These are phyloP conservation scores for Lactifluus piperatus DNA, from an alignment of 768 basidiomycete species.

Conservation along the genomic window DNA sequence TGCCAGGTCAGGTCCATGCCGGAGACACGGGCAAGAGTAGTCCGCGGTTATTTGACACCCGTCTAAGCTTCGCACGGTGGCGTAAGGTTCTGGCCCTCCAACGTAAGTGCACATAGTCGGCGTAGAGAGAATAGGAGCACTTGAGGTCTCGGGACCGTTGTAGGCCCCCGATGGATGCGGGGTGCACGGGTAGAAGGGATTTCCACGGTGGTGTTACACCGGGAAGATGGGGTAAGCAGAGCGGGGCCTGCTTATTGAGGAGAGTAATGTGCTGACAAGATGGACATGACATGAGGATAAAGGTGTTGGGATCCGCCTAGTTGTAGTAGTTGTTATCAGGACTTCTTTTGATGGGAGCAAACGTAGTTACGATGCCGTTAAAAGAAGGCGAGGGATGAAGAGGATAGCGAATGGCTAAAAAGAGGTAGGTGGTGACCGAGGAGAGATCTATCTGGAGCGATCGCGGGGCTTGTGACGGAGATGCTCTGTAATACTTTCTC, in stretches of 20 bases:
- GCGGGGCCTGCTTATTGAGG: not conserved
- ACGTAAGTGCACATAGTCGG: not conserved
- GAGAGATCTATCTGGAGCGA: slow-evolving; percentile 8
- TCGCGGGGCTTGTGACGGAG: slow-evolving; percentile 15
- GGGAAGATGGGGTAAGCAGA: not conserved
- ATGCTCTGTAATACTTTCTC: slow-evolving; percentile 19
- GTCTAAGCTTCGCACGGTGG: not conserved
- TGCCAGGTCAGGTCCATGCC: not conserved
- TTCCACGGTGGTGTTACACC: not conserved
- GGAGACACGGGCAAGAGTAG: not conserved
- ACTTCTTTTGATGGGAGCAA: not conserved
- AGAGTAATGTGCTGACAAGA: not conserved
- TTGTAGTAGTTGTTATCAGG: not conserved
- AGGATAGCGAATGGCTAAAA: not conserved
- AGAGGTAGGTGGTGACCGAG: too few species aligned
- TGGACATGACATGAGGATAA: not conserved
- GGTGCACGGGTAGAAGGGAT: not conserved
- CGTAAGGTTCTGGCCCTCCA: not conserved
- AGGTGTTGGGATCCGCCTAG: not conserved
- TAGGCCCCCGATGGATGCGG: not conserved
- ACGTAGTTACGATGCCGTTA: not conserved
- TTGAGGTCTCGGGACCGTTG: too few species aligned
- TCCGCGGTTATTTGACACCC: not conserved
- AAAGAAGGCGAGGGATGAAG: too few species aligned
- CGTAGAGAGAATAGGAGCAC: not conserved